Base-by-base conservation (phyloP, 306 rosid genomes). In the Vigna hirtella region DNA sequence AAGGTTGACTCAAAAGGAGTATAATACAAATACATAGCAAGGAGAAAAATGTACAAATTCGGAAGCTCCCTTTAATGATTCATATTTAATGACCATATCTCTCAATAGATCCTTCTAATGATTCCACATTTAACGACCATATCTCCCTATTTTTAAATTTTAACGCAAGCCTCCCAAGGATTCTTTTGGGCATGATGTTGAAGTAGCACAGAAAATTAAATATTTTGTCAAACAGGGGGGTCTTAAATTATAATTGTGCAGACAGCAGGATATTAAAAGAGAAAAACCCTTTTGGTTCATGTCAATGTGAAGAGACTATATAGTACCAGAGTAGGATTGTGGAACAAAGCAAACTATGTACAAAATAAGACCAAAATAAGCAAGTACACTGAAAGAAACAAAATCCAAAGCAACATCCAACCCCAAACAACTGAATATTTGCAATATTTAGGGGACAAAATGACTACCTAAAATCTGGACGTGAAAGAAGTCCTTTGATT, bases 391-490 rank as follows among this genome's bases (percentile, higher is more conserved):
- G 12, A 58, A 56, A 45, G 61, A 42, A 81, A 51, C 62, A 18
- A 71, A 58, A 42, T 70, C 34, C 53, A 63, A 64, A 72, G 62
- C 61, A 65, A 72, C 32, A 76, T 58, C 22, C 69, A 47, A 62
- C 9, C 36, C 9, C 70, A 24, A 42, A 70, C 17, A 71, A 65
- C 73, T 68, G 38, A 72, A 73, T 47, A 78, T 32, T 0, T 57
- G 43, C 67, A 80, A 51, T 56, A 73, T 69, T 43, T 14, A 24
- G 70, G 50, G 77, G 52, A 17, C 40, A 64, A 47, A 70, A 74
- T 56, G 74, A 76, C 55, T 68, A 93, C 99, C 99, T 93, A 82
- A 84, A 93, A 84, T 96, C 88, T 45, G 93, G 83, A 77, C 87
- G 87, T 72, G 98, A 85, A 43, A 95, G 83, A 82, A 93, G 94